phyloP scores from a whole-genome alignment of 192 early-diverging fungal species.

The Backusella sp. region DNA sequence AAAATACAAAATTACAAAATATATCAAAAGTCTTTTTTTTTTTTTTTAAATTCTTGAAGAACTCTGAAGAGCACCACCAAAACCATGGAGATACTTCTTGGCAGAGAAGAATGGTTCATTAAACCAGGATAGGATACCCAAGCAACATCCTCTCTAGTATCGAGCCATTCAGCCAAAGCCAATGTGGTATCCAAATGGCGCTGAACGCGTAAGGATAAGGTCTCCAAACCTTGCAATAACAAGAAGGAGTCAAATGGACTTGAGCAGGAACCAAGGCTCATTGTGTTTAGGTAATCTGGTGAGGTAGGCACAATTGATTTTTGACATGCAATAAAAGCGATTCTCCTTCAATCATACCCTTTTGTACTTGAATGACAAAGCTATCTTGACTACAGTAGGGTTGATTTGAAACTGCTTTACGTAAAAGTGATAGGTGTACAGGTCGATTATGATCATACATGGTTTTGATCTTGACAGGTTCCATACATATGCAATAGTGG shows the following conservation, averaged over 20 bases:
- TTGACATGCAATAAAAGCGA: constrained; percentile 13
- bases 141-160: constrained; percentile 64
- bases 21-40: too few species aligned
- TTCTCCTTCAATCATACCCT: constrained; percentile 22
- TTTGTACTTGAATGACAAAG: constrained; percentile 25
- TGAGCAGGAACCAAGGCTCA: constrained; percentile 67
- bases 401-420: not conserved
- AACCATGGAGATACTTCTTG: constrained; percentile 82
- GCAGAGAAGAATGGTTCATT: constrained; percentile 75
- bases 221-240: constrained; percentile 88
- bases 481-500: constrained; percentile 23
- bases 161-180: constrained; percentile 77
- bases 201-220: constrained; percentile 85
- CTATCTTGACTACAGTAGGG: constrained; percentile 9
- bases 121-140: constrained; percentile 94
- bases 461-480: constrained; percentile 26
- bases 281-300: constrained; percentile 15
- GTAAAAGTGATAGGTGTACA: constrained; percentile 26
- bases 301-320: constrained; percentile 12
- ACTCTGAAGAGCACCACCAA: too few species aligned
- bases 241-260: constrained; percentile 91
- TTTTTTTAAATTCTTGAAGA: too few species aligned
- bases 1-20: too few species aligned
- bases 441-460: constrained; percentile 32
- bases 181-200: constrained; percentile 81